A percentile compares a stretch with the other conserved stretches of the same genome.
Evolutionary conservation across 306 rosid genomes (phyloP).

Genomic region (Vigna unguiculata): DNA sequence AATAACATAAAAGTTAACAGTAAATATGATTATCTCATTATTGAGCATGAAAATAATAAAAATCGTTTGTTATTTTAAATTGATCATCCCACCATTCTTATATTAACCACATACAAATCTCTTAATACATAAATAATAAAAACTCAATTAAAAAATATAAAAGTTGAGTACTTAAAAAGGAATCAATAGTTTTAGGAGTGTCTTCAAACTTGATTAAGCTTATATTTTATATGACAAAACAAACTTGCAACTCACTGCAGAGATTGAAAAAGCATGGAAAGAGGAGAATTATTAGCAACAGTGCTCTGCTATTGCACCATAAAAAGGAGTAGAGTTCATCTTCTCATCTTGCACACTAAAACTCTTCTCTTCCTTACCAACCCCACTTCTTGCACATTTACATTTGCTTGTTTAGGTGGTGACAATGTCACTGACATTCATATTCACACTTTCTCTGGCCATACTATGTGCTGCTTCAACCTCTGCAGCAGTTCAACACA

Average conservation of each 20-base stretch:
- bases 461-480: slow-evolving; percentile 55
- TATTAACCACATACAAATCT: no score
- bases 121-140: no score
- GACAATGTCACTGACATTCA: slow-evolving; percentile 55
- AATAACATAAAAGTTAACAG: no score
- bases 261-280: not conserved
- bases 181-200: no score
- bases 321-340: slow-evolving; percentile 42
- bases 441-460: slow-evolving; percentile 50
- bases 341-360: not conserved
- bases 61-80: no score
- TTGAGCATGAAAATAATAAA: no score
- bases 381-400: slow-evolving; percentile 20
- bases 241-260: slow-evolving; percentile 8
- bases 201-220: not conserved
- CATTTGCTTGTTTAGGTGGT: slow-evolving; percentile 3
- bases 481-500: slow-evolving; percentile 45
- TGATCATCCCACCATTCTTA: no score
- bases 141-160: no score
- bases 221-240: not conserved
- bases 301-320: slow-evolving; percentile 28
- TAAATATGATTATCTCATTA: no score
- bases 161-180: no score
- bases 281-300: not conserved
- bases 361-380: slow-evolving; percentile 15